Base-by-base conservation (phyloP, 2,329 filamentous ascomycete genomes). In the Chrysoporthe puriensis region DNA sequence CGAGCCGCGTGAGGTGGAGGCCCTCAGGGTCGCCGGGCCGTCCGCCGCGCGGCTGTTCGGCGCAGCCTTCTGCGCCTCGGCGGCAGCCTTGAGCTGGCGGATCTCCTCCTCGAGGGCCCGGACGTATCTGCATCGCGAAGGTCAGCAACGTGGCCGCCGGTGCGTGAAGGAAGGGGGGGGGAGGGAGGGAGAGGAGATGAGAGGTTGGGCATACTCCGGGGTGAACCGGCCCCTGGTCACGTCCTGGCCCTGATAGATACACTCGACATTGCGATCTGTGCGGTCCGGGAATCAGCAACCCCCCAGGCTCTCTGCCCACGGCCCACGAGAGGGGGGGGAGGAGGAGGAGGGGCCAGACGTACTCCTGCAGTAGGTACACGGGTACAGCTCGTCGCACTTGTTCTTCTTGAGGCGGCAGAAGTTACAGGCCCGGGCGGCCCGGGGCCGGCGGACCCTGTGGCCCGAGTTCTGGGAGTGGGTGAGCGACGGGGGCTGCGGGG, bases 331-430 rank as follows among this genome's bases (percentile, higher is more conserved):
- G 11, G n/a, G 21, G n/a, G n/a, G 11, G 26, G 1, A 42, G 21
- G 14, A 21, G 13, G 42, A 21, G 16, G 40, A 13, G 52, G 50
- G n/a, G 54, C 44, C 9, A n/a, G 32, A 72, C 78, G 69, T 72
- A 82, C 80, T 80, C 71, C 77, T 78, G 73, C 81, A 83, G 66
- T 81, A 79, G 11, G 76, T 76, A 71, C 81, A 83, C 36, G 72
- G 72, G 59, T 72, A 72, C 48, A 73, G 57, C 70, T 83, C 82
- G 70, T 83, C 80, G 71, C 82, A 84, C 70, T 81, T 82, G 73
- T 84, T 82, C 73, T 84, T 84, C 73, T 83, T 83, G 59, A 75
- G 69, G 63, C 82, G 76, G 72, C 82, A 84, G 42, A 79, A 73
- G 69, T 83, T 80, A 71, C 82, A 84, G 2, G 82, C 82, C 66